Evolutionary conservation across 2,329 filamentous ascomycete genomes (phyloP), one percentile per base, ranked within the genome.

Genomic region (Talaromyces piceae): DNA sequence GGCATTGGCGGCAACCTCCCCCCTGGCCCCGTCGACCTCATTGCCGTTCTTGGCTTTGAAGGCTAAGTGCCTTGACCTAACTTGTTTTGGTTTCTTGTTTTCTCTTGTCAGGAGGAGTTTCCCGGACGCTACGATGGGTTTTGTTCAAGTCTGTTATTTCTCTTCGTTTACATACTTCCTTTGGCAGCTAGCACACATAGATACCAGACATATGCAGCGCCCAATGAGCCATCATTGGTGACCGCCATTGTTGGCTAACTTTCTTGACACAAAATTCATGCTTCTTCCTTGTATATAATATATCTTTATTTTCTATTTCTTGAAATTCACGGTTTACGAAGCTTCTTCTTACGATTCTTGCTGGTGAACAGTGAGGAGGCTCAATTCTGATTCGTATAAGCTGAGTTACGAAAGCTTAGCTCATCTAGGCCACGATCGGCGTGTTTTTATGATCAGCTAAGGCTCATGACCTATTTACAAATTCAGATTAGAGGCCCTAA

Each of bases 21-120:
- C 9, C 9, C 57, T 25, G 67, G 63, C 3, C 52, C 66, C 43
- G 56, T 70, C 54, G 65, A 65, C 56, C 60, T 69, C 27, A 45
- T 58, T 23, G 62, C 64, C 52, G 44, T 57, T 31, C 57, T 69
- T 20, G 64, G 66, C 63, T 69, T 56, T 52, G 49, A 51, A 25
- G 52, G 49, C 44, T 51, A 57, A 61, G 18, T 56, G 55, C 43
- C 45, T 41, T 43, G n/a, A n/a, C n/a, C n/a, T 25, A 49, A 25
- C 18, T 12, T 44, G n/a, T 39, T 12, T 30, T 8, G 13, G 31
- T 45, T 41, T 41, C 41, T 23, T 43, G 39, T 41, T 41, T 26
- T 22, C n/a, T 11, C 12, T 43, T 13, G 44, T 26, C 25, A 44
- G 41, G 30, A 33, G 16, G 33, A 11, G 16, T 37, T 37, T 5